phyloP scores from a whole-genome alignment of 2,329 filamentous ascomycete species.

The Aureobasidium sp. region DNA sequence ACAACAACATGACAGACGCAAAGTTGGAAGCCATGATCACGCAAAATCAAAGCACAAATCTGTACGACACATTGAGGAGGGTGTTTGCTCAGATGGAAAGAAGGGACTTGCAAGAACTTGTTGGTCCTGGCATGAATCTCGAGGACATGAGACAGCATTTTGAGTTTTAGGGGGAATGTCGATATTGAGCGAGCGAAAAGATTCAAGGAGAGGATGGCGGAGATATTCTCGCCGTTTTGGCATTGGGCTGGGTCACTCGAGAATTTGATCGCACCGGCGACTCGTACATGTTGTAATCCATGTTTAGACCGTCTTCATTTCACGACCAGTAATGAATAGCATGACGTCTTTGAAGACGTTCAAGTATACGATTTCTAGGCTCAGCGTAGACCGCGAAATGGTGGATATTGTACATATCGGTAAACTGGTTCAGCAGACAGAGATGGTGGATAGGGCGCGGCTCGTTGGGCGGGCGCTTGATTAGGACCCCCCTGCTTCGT shows the following conservation, averaged over 20 bases:
- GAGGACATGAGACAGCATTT: constrained; percentile 84
- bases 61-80: constrained; percentile 87
- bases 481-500: not conserved
- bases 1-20: constrained; percentile 51
- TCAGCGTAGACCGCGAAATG: no score
- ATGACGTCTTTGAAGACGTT: no score
- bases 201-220: no score
- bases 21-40: constrained; percentile 80
- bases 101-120: constrained; percentile 78
- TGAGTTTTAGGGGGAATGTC: constrained; percentile 56
- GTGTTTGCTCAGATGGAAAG: constrained; percentile 97
- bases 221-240: not conserved
- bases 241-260: not conserved
- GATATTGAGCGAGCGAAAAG: no score
- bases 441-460: not conserved
- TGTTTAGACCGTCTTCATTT: no score
- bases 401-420: no score
- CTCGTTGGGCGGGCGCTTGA: not conserved
- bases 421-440: no score
- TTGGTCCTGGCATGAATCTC: constrained; percentile 83
- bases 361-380: no score
- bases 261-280: no score
- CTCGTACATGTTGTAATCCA: no score
- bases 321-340: no score
- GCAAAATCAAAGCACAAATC: constrained; percentile 93